Evolutionary conservation across 1,284 basidiomycete genomes (phyloP), one percentile per base, ranked within the genome.

Genomic region (Sporisorium graminicola): DNA sequence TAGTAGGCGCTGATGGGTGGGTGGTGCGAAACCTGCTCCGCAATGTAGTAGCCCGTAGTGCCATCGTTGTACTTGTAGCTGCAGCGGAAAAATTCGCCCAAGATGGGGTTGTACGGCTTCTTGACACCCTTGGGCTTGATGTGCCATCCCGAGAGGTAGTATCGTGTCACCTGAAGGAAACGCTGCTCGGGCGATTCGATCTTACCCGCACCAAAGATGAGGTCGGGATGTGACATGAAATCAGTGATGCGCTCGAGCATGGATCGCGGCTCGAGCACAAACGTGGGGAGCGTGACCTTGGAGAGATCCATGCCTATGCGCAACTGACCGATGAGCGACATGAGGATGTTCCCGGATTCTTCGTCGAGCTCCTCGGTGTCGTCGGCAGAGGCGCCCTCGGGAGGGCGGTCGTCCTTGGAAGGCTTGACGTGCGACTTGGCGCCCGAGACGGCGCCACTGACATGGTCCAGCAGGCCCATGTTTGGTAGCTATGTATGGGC

Each of bases 71-170:
- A 99, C 86, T 94, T 91, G 86, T 98, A 99, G 65, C 92, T 89
- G 87, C 96, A 98, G 56, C 96, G 91, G 89, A 98, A 99, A 88
- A 97, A 96, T 86, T 99, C 96, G 62, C 97, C 96, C 12, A 99
- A 90, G 14, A 98, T 90, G 29, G 97, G 96, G 86, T 99, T 99
- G 87, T 98, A 98, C 82, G 96, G 96, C 88, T 99, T 99, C 92
- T 99, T 99, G 75, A 99, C 97, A 73, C 96, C 96, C 87, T 95
- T 97, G 44, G 96, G 95, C 87, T 99, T 98, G 88, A 98, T 97
- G 87, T 99, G 97, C 96, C 96, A 99, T 49, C 96, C 96, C n/a
- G 94, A 93, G 49, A 98, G 91, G 86, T 98, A 99, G 87, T 97
- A 98, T 64, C 93, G 92, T 56, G 98, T 89, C 5, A 98, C 93